Evolutionary conservation across 2,329 filamentous ascomycete genomes (phyloP).

Genomic region (Fusarium veterinarium): DNA sequence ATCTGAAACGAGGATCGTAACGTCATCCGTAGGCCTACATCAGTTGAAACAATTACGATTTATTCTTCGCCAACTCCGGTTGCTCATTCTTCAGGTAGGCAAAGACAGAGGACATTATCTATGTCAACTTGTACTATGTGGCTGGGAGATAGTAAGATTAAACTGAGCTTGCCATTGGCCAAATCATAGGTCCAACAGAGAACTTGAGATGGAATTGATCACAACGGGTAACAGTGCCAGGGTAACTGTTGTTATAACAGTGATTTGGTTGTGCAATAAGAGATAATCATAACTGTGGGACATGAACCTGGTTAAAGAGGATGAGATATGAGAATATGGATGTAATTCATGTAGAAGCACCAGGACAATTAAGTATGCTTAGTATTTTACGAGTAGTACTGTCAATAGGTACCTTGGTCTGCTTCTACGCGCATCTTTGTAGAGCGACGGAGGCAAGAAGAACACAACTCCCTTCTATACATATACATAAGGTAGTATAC

Average conservation of each 20-base stretch:
- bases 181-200: neutral
- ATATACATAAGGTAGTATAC: no score
- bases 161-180: neutral
- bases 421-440: neutral
- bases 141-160: no score
- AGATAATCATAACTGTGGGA: neutral
- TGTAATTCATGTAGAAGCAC: neutral
- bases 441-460: neutral
- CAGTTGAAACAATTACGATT: neutral
- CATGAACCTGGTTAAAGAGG: neutral
- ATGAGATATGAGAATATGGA: neutral
- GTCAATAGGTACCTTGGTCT: neutral
- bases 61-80: neutral
- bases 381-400: neutral
- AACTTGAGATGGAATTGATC: neutral
- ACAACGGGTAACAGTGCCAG: neutral
- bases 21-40: neutral
- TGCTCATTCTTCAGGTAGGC: neutral
- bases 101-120: neutral
- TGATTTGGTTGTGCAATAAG: neutral
- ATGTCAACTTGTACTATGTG: neutral
- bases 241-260: neutral
- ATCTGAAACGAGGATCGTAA: neutral
- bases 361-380: neutral
- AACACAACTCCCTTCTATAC: neutral